Conservation (phyloP, 805 yeast species). For the Myxozyma melibiosi region DNA sequence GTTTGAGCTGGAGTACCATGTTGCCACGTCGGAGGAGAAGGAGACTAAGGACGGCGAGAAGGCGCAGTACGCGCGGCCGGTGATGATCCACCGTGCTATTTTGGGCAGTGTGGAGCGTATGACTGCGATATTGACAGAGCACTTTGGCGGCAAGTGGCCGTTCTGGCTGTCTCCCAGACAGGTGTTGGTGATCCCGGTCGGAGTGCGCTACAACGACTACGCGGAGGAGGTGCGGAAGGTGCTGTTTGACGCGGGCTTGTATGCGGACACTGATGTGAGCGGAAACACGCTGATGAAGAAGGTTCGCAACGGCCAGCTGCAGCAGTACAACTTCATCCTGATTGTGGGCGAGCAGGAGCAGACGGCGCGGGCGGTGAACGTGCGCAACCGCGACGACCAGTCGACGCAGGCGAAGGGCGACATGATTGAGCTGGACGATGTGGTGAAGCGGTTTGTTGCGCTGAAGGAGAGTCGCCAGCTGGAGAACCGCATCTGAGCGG, state of each 20-base stretch:
- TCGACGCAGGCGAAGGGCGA: constrained; percentile 87
- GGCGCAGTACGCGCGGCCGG: constrained; percentile 74
- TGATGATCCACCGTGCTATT: constrained; percentile 99
- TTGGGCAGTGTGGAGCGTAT: constrained; percentile 98
- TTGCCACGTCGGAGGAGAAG: constrained; percentile 40
- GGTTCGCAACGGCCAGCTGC: constrained; percentile 93
- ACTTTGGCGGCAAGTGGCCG: constrained; percentile 99
- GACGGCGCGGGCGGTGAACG: constrained; percentile 76
- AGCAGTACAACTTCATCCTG: constrained; percentile 92
- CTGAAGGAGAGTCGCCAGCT: constrained; percentile 75
- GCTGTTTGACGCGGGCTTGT: constrained; percentile 70
- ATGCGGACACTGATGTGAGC: constrained; percentile 87
- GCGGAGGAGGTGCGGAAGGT: constrained; percentile 74
- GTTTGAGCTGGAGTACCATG: constrained; percentile 67
- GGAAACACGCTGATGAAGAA: constrained; percentile 98
- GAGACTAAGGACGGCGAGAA: constrained; percentile 43
- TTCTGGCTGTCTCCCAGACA: constrained; percentile 99
- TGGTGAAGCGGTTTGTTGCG: constrained; percentile 64
- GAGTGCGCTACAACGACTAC: constrained; percentile 87
- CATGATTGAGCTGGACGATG: constrained; percentile 70
- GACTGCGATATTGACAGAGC: constrained; percentile 98
- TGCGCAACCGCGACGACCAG: constrained; percentile 90
- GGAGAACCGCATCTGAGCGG: constrained; percentile 44
- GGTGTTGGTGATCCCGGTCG: constrained; percentile 93
- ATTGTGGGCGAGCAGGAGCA: constrained; percentile 97